Evolutionary conservation across 805 yeast genomes (phyloP).

Genomic region (Candida namnaoensis): DNA sequence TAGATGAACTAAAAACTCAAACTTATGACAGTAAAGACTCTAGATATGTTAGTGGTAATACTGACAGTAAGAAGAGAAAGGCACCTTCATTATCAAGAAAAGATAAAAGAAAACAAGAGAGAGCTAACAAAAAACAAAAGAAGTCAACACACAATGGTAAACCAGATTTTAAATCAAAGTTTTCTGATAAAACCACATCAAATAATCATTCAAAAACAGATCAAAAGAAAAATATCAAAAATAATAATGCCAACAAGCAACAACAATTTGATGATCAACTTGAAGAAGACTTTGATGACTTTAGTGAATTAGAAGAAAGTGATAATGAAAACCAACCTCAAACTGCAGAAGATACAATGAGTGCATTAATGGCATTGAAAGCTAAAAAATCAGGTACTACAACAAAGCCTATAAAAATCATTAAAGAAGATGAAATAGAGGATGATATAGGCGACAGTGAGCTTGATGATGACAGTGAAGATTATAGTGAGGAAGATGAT

Average conservation of each 20-base stretch:
- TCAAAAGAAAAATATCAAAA: conserved; percentile 18
- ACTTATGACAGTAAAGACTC: conserved; percentile 31
- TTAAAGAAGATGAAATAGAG: conserved; percentile 5
- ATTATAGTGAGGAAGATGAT: background rate
- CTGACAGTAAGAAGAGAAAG: conserved; percentile 25
- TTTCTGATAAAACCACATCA: no score
- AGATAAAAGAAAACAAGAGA: conserved; percentile 32
- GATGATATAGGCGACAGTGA: conserved; percentile 3
- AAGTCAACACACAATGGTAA: background rate
- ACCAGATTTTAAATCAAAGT: no score
- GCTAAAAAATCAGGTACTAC: conserved; percentile 13
- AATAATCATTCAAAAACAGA: conserved; percentile 21
- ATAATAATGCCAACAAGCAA: conserved; percentile 3
- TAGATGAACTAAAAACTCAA: conserved; percentile 39
- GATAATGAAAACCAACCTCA: conserved; percentile 20
- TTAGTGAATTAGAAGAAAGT: conserved; percentile 14
- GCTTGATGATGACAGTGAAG: conserved; percentile 3
- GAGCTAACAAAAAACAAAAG: conserved; percentile 24
- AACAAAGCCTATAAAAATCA: background rate
- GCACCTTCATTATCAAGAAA: conserved; percentile 26
- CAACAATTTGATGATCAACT: conserved; percentile 16
- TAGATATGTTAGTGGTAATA: conserved; percentile 17
- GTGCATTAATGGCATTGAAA: conserved; percentile 31
- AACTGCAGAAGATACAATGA: conserved; percentile 35
- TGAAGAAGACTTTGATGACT: conserved; percentile 11